Conservation (phyloP, 2,329 filamentous ascomycete genomes). For the Sarocladium kiliense region DNA sequence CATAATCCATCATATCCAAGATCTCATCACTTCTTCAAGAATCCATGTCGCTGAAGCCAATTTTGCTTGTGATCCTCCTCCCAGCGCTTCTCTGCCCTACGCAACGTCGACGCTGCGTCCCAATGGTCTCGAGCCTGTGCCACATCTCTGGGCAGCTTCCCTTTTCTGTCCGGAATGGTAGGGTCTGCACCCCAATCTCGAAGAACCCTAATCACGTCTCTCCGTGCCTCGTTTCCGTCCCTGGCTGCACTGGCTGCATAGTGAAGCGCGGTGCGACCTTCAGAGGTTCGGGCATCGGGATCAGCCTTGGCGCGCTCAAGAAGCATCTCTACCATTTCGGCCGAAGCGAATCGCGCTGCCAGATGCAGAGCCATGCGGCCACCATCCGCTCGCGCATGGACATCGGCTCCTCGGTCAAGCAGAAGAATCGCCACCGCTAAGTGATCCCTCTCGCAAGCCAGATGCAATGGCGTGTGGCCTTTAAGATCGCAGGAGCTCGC, state of each 20-base stretch:
- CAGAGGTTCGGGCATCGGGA: slow-evolving; percentile 20
- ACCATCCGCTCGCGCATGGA: slow-evolving; percentile 21
- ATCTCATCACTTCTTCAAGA: slow-evolving; percentile 16
- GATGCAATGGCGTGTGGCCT: slow-evolving; percentile 25
- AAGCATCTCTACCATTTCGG: slow-evolving; percentile 24
- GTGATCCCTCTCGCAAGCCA: slow-evolving; percentile 25
- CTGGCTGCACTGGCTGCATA: slow-evolving; percentile 25
- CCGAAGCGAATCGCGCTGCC: slow-evolving; percentile 23
- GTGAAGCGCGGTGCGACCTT: slow-evolving; percentile 26
- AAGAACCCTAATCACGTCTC: slow-evolving; percentile 24
- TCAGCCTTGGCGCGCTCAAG: slow-evolving; percentile 24
- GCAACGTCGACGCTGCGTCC: slow-evolving; percentile 25
- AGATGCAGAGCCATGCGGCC: slow-evolving; percentile 27
- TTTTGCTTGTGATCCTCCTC: slow-evolving; percentile 23
- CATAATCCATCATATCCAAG: slow-evolving; percentile 3
- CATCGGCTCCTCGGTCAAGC: slow-evolving; percentile 21
- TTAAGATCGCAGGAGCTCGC: slow-evolving; percentile 21
- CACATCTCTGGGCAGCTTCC: slow-evolving; percentile 23
- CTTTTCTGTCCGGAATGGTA: slow-evolving; percentile 19
- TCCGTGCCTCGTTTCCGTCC: slow-evolving; percentile 24
- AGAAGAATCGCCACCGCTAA: slow-evolving; percentile 28
- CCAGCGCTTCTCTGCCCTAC: slow-evolving; percentile 28
- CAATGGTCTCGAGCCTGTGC: slow-evolving; percentile 26
- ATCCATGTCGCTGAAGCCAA: slow-evolving; percentile 23
- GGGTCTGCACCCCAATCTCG: slow-evolving; percentile 25